Evolutionary conservation across 768 basidiomycete species (phyloP), one percentile per base, ranked within the genome.

Genomic region (Phlebiopsis flavidoalba): DNA sequence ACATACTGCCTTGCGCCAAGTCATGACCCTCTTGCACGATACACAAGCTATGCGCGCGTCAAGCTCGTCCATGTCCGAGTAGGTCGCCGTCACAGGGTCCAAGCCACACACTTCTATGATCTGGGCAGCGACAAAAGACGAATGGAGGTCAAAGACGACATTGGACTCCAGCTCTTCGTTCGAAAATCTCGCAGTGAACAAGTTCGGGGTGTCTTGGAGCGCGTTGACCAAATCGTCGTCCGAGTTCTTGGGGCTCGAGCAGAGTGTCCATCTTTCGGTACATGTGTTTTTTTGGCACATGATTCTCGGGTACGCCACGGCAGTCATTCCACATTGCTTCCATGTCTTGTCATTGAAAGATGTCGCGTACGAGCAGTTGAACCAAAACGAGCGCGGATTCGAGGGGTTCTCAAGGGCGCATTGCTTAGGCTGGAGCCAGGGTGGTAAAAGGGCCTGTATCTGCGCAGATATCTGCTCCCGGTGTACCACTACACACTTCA

Each of bases 21-120:
- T 55, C 40, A 55, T 55, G 10, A 55, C 19, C 37, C 22, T 8
- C 52, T 45, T 43, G 36, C 54, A 55, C 3, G 54, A 21, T 26
- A 55, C 40, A 45, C 54, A 55, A 5, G 54, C 54, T 36, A 55
- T n/a, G 7, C 54, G 54, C n/a, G 54, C 54, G 54, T 55, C 54
- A 5, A 43, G 40, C 1, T 8, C 37, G 40, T 55, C 54, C 54
- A 55, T 55, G 15, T 55, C 54, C 3, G 5, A 7, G n/a, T 36
- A 36, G 1, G 37, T 21, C 1, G 52, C 52, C 6, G 17, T 21
- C 7, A 21, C 17, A 3, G 54, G 54, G 22, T 24, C 37, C 35
- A 43, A 22, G 19, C 54, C 54, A 36, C 54, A 55, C 36, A 45
- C n/a, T 14, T 45, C 21, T 7, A 55, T 22, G 40, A 55, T 21